Evolutionary conservation across 495 filamentous ascomycete genomes (phyloP), one percentile per base, ranked within the genome.

Genomic region (Penicillium daleae): DNA sequence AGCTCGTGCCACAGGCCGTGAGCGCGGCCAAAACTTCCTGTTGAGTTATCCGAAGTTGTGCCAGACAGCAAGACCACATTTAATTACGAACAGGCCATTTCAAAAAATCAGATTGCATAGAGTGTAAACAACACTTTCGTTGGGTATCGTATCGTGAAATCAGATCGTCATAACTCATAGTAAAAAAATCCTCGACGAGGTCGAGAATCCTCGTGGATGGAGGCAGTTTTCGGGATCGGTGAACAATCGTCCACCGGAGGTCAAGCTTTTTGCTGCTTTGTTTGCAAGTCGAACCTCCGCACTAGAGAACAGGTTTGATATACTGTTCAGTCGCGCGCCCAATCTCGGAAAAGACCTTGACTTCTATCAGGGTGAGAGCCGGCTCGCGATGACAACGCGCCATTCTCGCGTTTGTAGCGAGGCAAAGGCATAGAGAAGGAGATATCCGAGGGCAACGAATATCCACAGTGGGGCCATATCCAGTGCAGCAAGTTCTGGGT

Each of bases 401-500:
- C 33, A 54, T 46, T 71, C 57, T n/a, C 69, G 64, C 24, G 50
- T 56, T 60, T 74, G 67, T 52, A 73, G 40, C 15, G 33, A 13
- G 9, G 77, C 77, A 58, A 79, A 78, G 37, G 77, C 77, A 60
- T 79, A 79, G 26, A 79, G 68, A 15, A 79, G 70, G 51, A 79
- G 60, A 57, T 79, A 79, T 26, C 77, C 74, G 48, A 78, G 66
- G 49, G 71, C 75, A 15, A 79, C 71, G 57, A 79, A 73, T 49
- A 79, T 61, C 74, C 74, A 78, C 24, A 79, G 54, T 9, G 68
- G 62, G 12, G 62, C 75, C 77, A 79, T 79, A 32, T 31, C 26
- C 21, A 19, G 10, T 29, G 1, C n/a, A 26, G 37, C 24, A 56
- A 24, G 26, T 7, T 22, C n/a, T 31, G 29, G 3, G 29, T 61